Evolutionary conservation across 2,329 filamentous ascomycete species (phyloP), one percentile per base, ranked within the genome.

Genomic region (Microcyclospora pomicola): DNA sequence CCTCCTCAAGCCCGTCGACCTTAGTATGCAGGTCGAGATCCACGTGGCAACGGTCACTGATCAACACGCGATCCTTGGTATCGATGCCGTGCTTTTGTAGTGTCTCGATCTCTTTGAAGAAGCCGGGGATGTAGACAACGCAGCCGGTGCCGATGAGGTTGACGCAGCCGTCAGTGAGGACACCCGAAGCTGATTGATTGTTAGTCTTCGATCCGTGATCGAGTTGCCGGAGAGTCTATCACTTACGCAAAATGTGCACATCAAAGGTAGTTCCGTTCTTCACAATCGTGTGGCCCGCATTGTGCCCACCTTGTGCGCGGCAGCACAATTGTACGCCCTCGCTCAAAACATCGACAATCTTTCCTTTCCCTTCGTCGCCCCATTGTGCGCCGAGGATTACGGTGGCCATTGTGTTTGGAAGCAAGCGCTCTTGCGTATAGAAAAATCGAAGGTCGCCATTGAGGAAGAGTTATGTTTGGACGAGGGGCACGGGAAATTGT

Each of bases 101-200:
- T 12, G 65, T 69, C 41, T 68, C 62, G 33, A 82, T 63, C 57
- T 82, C 77, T 48, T 71, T 69, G 67, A 80, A 80, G 64, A 81
- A 79, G 38, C 67, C 66, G 14, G 75, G 73, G 39, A 80, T 68
- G 59, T 83, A 73, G 47, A 83, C 75, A 42, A 82, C 79, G 35
- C 77, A 79, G 42, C 80, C 63, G 49, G 53, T 57, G 29, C 67
- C 82, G 55, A 87, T 80, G 40, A 87, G 65, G 63, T 86, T 87
- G 50, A 75, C 68, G 57, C 73, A 82, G 32, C 65, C 64, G 6
- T 80, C 77, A 55, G 80, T 82, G 47, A 87, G 68, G 43, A 87
- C 70, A 42, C 82, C 82, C 39, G 75, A 81, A 15, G 77, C 73
- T 51, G 47, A n/a, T 10, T 19, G 38, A 37, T 27, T 36, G 36